Evolutionary conservation across 768 basidiomycete genomes (phyloP), one percentile per base, ranked within the genome.

Genomic region (Mycena rosella): DNA sequence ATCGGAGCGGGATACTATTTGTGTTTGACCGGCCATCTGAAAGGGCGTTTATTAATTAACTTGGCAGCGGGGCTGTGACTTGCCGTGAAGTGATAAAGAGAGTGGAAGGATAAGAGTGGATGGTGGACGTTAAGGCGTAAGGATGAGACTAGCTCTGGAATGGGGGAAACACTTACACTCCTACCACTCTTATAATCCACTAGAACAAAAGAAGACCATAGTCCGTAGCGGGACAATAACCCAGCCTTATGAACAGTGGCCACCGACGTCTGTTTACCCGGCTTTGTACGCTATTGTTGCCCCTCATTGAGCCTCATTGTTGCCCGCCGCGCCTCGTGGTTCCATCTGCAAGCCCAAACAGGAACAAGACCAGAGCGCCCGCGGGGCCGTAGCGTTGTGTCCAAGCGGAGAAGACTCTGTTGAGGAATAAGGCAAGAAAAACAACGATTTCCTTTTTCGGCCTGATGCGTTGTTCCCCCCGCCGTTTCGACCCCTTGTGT

Each of bases 131-230:
- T 40, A 66, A 65, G 55, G 48, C 68, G 68, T 70, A n/a, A 66
- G 53, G 42, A 34, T 11, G 38, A 44, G 69, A 51, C 69, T 71
- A 71, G 69, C 69, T 67, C 84, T 60, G 60, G 45, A 49, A 47
- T 54, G 55, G 24, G 13, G 40, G 29, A 9, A 10, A 2, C 1
- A 66, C 54, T 49, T 26, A 48, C 59, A 27, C 17, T 5, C 20
- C 18, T 8, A 26, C 66, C 13, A 32, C n/a, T 61, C 65, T 67
- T 67, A 67, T 67, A 67, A 52, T 58, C 65, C 47, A 4, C 18
- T 24, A 11, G 59, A 61, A 61, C 59, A 67, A 67, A 55, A 56
- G 59, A 61, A 44, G 29, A 6, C 47, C 44, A 62, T 49, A 56
- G 65, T 60, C 26, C 52, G 10, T 8, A 20, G 42, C 29, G 15